These are phyloP conservation scores for Nannochloropsis granulata DNA, from an alignment of 108 stramenopile genomes.

Conservation along the genomic window DNA sequence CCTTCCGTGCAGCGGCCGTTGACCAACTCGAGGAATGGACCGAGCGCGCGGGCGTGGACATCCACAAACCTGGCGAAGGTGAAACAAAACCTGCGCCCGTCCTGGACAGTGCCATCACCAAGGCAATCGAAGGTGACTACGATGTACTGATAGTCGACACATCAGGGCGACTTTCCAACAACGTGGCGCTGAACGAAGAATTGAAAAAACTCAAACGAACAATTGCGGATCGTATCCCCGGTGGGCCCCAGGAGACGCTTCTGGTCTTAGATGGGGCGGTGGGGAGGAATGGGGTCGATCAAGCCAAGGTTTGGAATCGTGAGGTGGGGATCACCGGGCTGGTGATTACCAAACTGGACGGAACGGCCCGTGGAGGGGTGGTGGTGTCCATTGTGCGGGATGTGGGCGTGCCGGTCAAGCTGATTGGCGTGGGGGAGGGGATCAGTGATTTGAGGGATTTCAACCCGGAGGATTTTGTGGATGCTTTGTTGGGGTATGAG, in stretches of 20 bases:
- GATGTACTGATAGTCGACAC: conserved; percentile 80
- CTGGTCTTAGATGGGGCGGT: conserved; percentile 84
- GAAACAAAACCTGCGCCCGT: conserved; percentile 28
- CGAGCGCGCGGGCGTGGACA: conserved; percentile 61
- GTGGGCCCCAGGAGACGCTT: conserved; percentile 69
- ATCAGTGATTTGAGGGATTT: conserved; percentile 40
- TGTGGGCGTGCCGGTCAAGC: conserved; percentile 78
- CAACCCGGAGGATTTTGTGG: conserved; percentile 33
- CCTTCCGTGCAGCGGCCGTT: conserved; percentile 85
- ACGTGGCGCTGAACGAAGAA: conserved; percentile 65
- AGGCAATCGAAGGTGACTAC: conserved; percentile 56
- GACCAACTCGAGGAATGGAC: conserved; percentile 82
- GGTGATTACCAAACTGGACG: conserved; percentile 83
- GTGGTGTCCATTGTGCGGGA: conserved; percentile 74
- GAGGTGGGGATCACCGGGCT: conserved; percentile 77
- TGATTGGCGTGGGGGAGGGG: conserved; percentile 84
- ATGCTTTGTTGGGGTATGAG: conserved; percentile 31
- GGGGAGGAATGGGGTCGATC: conserved; percentile 82
- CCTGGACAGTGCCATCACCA: conserved; percentile 11
- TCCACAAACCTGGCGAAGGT: conserved; percentile 49
- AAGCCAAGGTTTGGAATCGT: conserved; percentile 39
- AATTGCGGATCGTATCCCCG: conserved; percentile 54
- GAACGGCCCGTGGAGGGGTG: conserved; percentile 77
- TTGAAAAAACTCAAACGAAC: conserved; percentile 69
- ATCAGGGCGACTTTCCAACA: conserved; percentile 72